These are phyloP conservation scores for Pseudofabraea citricarpa DNA, from an alignment of 2,329 filamentous ascomycete species.

Conservation along the genomic window DNA sequence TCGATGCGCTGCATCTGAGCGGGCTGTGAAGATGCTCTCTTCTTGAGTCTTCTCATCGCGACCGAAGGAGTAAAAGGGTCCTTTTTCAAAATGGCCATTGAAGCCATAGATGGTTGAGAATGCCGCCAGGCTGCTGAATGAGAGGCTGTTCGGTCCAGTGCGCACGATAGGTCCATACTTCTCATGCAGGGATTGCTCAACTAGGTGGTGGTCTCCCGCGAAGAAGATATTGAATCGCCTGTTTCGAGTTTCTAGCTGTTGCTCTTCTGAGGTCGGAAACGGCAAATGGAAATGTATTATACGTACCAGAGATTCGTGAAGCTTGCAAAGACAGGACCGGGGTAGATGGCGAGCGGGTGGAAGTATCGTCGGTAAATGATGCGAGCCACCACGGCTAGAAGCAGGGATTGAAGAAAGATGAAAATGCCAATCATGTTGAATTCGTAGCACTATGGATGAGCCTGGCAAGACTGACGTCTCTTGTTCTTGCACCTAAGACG, in stretches of 20 bases:
- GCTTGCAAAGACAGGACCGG: constrained; percentile 4
- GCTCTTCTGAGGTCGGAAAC: neutral
- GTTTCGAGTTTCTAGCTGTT: neutral
- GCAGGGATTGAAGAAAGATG: neutral
- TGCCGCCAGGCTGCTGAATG: constrained; percentile 32
- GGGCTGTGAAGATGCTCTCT: constrained; percentile 3
- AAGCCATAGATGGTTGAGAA: constrained; percentile 45
- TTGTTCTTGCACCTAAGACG: too few species aligned
- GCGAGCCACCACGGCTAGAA: neutral
- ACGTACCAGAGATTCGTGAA: constrained; percentile 6
- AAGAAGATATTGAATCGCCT: neutral
- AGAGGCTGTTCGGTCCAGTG: constrained; percentile 23
- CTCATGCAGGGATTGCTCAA: constrained; percentile 4
- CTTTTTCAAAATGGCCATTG: constrained; percentile 7
- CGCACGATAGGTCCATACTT: constrained; percentile 12
- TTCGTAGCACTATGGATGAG: too few species aligned
- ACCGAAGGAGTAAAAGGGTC: constrained; percentile 7
- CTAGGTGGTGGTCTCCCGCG: neutral
- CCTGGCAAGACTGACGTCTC: too few species aligned
- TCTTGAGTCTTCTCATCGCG: constrained; percentile 1
- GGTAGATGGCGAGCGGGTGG: constrained; percentile 6
- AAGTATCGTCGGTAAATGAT: constrained; percentile 6
- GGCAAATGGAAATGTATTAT: too few species aligned
- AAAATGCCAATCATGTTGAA: neutral
- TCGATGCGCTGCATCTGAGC: constrained; percentile 5